These are phyloP conservation scores for Neoboletus subvelutipes DNA, from an alignment of 768 basidiomycete genomes.

Conservation along the genomic window DNA sequence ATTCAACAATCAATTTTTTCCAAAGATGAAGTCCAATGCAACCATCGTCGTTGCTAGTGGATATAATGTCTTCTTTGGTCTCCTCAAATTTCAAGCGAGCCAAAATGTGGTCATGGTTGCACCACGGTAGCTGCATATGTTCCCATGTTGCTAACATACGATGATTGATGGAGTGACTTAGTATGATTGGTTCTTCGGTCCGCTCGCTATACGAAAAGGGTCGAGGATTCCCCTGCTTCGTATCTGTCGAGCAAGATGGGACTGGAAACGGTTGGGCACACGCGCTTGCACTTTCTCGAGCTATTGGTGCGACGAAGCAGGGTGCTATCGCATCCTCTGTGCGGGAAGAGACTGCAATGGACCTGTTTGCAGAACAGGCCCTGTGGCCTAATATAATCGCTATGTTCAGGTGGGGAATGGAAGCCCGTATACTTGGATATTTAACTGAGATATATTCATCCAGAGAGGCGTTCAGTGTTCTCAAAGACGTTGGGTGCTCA, in stretches of 20 bases:
- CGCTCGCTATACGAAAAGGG: conserved; percentile 59
- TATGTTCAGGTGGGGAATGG: conserved; percentile 48
- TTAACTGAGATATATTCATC: background rate
- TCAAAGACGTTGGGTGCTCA: conserved; percentile 64
- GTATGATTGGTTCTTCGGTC: conserved; percentile 69
- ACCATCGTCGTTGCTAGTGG: conserved; percentile 62
- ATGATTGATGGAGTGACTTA: conserved; percentile 19
- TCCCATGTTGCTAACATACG: background rate
- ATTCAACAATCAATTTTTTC: conserved; percentile 56
- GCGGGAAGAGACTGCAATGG: conserved; percentile 63
- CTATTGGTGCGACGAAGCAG: conserved; percentile 60
- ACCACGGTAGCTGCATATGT: conserved; percentile 40
- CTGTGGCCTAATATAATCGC: conserved; percentile 68
- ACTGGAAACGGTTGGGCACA: conserved; percentile 44
- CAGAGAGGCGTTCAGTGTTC: conserved; percentile 59
- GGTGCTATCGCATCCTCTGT: conserved; percentile 64
- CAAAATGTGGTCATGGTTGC: conserved; percentile 70
- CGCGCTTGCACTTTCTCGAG: conserved; percentile 55
- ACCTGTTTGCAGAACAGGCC: conserved; percentile 63
- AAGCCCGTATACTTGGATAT: background rate
- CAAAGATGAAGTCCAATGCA: conserved; percentile 46
- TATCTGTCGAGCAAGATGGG: conserved; percentile 64
- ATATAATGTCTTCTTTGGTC: conserved; percentile 63
- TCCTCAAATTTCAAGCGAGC: conserved; percentile 49
- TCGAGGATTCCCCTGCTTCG: conserved; percentile 63